Evolutionary conservation across 1,284 basidiomycete species (phyloP), one percentile per base, ranked within the genome.

Genomic region (Leccinum griseonigrum): DNA sequence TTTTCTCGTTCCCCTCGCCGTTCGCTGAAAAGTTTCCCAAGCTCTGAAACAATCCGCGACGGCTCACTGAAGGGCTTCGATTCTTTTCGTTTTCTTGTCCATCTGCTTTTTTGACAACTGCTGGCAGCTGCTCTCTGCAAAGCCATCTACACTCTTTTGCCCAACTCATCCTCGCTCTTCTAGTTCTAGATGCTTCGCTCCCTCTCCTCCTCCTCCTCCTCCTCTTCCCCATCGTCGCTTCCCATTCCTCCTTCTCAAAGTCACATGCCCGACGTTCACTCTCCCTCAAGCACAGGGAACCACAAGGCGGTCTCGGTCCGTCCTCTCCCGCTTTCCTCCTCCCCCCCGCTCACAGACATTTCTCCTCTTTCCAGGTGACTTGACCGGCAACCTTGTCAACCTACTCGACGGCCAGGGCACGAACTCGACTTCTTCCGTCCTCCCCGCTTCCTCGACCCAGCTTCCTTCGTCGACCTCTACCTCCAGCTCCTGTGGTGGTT

Each of bases 211-310:
- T 78, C 58, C 60, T 69, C 43, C 38, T 31, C n/a, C n/a, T 69
- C 54, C 29, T 54, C 11, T 56, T 75, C 50, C 51, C 68, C 36
- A 72, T 71, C 57, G 64, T 74, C 50, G 78, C 77, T 3, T 67
- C 71, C 54, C 79, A 79, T 66, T 76, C 78, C 1, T 76, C 77
- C 16, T 50, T 69, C 11, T 57, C 67, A 26, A 66, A 72, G 36
- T 77, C 79, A 4, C 80, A 83, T 75, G 74, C 78, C 13, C 75
- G 82, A 53, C 77, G 79, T 50, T 50, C 22, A 13, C 22, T 50
- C 28, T 79, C 80, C 10, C 66, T 73, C 58, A 76, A 68, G 64
- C 73, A 73, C 50, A 69, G 72, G 64, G 54, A 53, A n/a, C 40
- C 65, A 18, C 59, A 55, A 40, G 60, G 62, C 26, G 54, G 40